These are phyloP conservation scores for Ascoidea rubescens DNA, from an alignment of 805 yeast species.

Conservation along the genomic window DNA sequence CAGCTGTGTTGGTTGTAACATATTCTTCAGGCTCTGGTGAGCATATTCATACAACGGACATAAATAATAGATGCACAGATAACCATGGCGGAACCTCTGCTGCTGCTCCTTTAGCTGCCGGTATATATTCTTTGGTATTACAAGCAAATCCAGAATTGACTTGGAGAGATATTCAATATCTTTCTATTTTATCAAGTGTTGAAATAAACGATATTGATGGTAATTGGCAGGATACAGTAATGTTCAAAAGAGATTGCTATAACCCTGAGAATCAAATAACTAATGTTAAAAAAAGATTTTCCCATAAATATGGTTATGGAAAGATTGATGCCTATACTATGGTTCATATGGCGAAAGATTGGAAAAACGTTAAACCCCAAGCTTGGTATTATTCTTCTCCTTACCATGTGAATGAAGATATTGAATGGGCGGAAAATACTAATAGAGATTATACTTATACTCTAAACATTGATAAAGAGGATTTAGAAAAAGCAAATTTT, in stretches of 20 bases:
- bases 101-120: slow-evolving; percentile 97
- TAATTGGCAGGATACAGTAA: slow-evolving; percentile 58
- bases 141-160: slow-evolving; percentile 78
- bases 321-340: slow-evolving; percentile 70
- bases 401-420: slow-evolving; percentile 18
- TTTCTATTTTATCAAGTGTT: slow-evolving; percentile 57
- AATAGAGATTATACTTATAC: slow-evolving; percentile 15
- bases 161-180: slow-evolving; percentile 92
- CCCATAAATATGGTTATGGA: slow-evolving; percentile 88
- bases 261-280: background rate
- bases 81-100: slow-evolving; percentile 96
- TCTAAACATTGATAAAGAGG: slow-evolving; percentile 31
- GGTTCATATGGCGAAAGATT: slow-evolving; percentile 56
- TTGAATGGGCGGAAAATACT: slow-evolving; percentile 14
- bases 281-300: slow-evolving; percentile 41
- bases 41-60: slow-evolving; percentile 79
- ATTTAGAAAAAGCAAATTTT: slow-evolving; percentile 42
- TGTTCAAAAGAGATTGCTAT: slow-evolving; percentile 12
- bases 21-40: slow-evolving; percentile 87
- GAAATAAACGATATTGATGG: slow-evolving; percentile 57
- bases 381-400: slow-evolving; percentile 54
- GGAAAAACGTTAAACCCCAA: slow-evolving; percentile 87
- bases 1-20: slow-evolving; percentile 89
- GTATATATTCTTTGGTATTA: slow-evolving; percentile 74
- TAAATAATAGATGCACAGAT: slow-evolving; percentile 52